Base-by-base conservation (phyloP, 768 basidiomycete species). In the Sporobolomyces pararoseus region DNA sequence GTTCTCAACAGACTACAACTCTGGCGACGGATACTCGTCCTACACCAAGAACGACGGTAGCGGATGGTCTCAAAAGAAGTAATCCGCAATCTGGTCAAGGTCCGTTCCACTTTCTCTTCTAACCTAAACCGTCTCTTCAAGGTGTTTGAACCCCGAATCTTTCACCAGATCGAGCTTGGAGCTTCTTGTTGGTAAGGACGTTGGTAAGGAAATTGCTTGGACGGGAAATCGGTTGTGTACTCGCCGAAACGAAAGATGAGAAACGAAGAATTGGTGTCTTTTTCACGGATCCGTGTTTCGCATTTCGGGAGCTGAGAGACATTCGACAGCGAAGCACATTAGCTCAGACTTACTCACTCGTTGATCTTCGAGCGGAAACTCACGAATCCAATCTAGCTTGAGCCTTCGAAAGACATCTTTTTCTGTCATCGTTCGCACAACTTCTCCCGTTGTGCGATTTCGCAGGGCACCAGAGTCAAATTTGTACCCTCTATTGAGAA, bases 21-120 rank as follows among this genome's bases (percentile, higher is more conserved):
- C 51, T 46, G 85, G 84, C 0, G 66, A 19, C 19, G 86, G 86
- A 0, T 76, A 79, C 70, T 77, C 83, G 25, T 78, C 81, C 62
- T 86, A 87, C 78, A 86, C 85, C 77, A 81, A 78, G 75, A 73
- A 13, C 78, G 75, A 25, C 77, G 80, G 39, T 80, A 77, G 7
- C 76, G 78, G 67, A 25, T 68, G 66, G 66, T n/a, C n/a, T n/a
- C n/a, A n/a, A n/a, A n/a, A n/a, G n/a, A n/a, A n/a, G n/a, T n/a
- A n/a, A n/a, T n/a, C n/a, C n/a, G n/a, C n/a, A n/a, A n/a, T n/a
- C n/a, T n/a, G n/a, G n/a, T n/a, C n/a, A n/a, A n/a, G n/a, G n/a
- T n/a, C n/a, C n/a, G n/a, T n/a, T n/a, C n/a, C n/a, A n/a, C n/a
- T n/a, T n/a, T n/a, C n/a, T n/a, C n/a, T n/a, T n/a, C n/a, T n/a